Evolutionary conservation across 2,329 filamentous ascomycete species (phyloP).

Genomic region (Orbilia quercus): DNA sequence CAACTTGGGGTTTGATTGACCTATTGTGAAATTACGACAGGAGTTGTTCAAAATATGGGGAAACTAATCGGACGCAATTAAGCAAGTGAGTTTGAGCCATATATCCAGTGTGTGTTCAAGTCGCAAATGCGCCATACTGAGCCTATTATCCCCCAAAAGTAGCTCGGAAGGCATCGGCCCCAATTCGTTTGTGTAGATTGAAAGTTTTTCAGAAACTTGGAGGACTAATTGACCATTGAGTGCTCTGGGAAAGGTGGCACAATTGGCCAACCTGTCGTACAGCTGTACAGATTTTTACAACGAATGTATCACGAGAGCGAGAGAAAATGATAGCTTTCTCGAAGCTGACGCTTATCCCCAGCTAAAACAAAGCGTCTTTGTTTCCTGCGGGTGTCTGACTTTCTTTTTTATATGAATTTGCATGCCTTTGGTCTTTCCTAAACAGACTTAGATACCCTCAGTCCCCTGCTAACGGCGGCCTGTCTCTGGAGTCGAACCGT

Average conservation of each 20-base stretch:
- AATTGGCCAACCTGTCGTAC: constrained; percentile 24
- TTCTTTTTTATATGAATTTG: constrained; percentile 42
- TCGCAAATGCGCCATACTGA: no score
- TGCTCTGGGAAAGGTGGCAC: no score
- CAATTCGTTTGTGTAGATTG: constrained; percentile 9
- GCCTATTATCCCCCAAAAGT: no score
- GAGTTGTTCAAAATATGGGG: constrained; percentile 21
- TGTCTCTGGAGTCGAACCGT: constrained; percentile 26
- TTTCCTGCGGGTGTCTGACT: constrained; percentile 16
- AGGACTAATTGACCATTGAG: no score
- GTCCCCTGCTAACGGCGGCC: constrained; percentile 20
- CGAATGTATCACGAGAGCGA: constrained; percentile 23
- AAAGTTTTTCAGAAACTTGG: constrained; percentile 8
- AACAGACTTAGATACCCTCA: constrained; percentile 16
- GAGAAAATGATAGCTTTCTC: constrained; percentile 15
- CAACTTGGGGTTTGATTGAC: constrained; percentile 24
- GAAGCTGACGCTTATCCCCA: constrained; percentile 16
- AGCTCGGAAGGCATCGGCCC: no score
- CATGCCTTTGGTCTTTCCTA: constrained; percentile 43
- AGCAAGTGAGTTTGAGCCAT: no score
- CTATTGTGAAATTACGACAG: constrained; percentile 39
- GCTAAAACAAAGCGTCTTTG: constrained; percentile 7
- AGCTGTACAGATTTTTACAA: background rate
- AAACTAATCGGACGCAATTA: constrained; percentile 14
- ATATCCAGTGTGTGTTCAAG: no score